Conservation (phyloP, 2,329 filamentous ascomycete genomes). For the Colletotrichum camelliae region DNA sequence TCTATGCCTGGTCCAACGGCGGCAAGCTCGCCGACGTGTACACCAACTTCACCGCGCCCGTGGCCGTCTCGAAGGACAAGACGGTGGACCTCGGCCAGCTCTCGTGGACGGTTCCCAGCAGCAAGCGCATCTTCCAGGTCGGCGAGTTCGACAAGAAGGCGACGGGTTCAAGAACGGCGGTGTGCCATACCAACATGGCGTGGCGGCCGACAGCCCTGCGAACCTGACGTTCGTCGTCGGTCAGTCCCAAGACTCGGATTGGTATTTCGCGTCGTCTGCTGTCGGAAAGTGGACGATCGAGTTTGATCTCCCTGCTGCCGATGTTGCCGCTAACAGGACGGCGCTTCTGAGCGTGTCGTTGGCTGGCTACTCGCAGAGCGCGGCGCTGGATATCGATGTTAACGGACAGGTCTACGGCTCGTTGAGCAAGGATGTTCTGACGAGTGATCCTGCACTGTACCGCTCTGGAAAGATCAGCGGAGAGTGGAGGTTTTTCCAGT, state of each 20-base stretch:
- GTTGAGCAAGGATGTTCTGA: conserved; percentile 8
- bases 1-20: conserved; percentile 51
- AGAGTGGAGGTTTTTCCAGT: conserved; percentile 19
- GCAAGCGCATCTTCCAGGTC: conserved; percentile 45
- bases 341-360: conserved; percentile 41
- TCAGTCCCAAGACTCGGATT: conserved; percentile 36
- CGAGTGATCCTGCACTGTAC: conserved; percentile 18
- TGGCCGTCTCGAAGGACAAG: conserved; percentile 34
- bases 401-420: conserved; percentile 9
- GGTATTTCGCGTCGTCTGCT: conserved; percentile 48
- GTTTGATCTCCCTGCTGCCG: conserved; percentile 19
- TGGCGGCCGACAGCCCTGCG: conserved; percentile 43
- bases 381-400: conserved; percentile 7
- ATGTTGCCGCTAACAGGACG: conserved; percentile 18
- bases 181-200: conserved; percentile 41
- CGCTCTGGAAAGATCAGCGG: conserved; percentile 17
- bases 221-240: conserved; percentile 48
- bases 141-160: conserved; percentile 49
- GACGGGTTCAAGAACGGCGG: conserved; percentile 44
- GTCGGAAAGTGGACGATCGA: conserved; percentile 32
- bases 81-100: conserved; percentile 5
- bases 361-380: conserved; percentile 39
- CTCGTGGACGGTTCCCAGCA: background rate
- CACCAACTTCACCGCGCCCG: conserved; percentile 41
- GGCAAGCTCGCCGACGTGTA: conserved; percentile 43